phyloP scores from a whole-genome alignment of 805 yeast species.

The Debaryomyces castellii region DNA sequence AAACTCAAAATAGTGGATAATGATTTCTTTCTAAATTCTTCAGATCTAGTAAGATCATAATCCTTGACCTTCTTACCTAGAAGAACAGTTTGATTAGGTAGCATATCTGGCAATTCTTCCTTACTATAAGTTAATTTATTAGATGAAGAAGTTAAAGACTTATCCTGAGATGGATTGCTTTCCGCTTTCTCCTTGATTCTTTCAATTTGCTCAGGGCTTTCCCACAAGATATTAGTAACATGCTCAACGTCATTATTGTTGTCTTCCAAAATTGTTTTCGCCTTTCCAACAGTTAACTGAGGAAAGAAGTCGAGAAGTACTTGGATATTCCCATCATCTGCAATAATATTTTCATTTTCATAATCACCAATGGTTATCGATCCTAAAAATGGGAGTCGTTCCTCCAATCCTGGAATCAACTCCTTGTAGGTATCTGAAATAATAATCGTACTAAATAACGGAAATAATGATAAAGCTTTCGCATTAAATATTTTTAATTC shows the following conservation, averaged over 20 bases:
- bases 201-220: conserved; percentile 50
- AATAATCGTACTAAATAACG: conserved; percentile 55
- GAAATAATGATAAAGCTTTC: conserved; percentile 45
- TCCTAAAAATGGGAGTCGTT: conserved; percentile 49
- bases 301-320: conserved; percentile 67
- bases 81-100: conserved; percentile 12
- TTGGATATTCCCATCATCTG: conserved; percentile 35
- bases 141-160: too few species aligned
- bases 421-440: conserved; percentile 47
- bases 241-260: conserved; percentile 53
- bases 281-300: conserved; percentile 46
- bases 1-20: conserved; percentile 59
- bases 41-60: conserved; percentile 14
- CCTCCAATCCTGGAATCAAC: conserved; percentile 50
- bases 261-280: conserved; percentile 47
- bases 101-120: background rate
- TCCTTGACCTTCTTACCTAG: conserved; percentile 33
- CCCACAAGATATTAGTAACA: conserved; percentile 60
- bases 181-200: conserved; percentile 18
- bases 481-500: conserved; percentile 46
- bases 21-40: conserved; percentile 55
- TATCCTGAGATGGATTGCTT: conserved; percentile 3
- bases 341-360: conserved; percentile 4
- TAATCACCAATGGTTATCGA: conserved; percentile 10
- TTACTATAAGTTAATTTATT: conserved; percentile 14